A percentile compares a stretch with the other conserved stretches of the same genome.
phyloP scores from a whole-genome alignment of 176 grass and related monocot species.

The Triticum monococcum region DNA sequence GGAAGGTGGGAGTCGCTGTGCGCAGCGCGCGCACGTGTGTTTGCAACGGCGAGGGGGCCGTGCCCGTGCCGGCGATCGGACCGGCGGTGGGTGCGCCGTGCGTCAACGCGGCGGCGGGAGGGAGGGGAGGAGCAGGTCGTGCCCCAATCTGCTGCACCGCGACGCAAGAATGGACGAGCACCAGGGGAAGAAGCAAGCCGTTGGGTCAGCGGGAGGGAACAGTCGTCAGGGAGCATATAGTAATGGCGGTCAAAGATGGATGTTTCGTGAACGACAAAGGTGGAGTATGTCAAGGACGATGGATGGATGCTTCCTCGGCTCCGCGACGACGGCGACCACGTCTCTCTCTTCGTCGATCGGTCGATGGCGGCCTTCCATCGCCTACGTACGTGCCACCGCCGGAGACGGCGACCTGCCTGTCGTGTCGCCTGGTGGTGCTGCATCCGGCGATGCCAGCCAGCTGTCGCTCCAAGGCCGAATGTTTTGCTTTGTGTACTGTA shows the following conservation, averaged over 20 bases:
- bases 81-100: no score
- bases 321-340: neutral
- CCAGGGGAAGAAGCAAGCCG: neutral
- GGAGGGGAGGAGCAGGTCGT: neutral
- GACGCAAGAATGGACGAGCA: neutral
- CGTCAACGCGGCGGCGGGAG: no score
- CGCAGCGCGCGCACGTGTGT: no score
- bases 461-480: no score
- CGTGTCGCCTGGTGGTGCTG: neutral
- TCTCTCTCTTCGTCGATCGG: neutral
- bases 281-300: neutral
- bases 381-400: neutral
- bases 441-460: no score
- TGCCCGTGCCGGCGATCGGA: neutral
- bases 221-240: neutral
- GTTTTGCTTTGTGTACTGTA: no score
- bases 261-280: neutral
- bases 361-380: neutral
- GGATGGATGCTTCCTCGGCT: neutral
- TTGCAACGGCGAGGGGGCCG: no score
- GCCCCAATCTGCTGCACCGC: neutral
- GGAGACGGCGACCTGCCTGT: neutral
- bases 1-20: neutral
- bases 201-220: neutral
- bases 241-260: constrained; percentile 17